Evolutionary conservation across 2,329 filamentous ascomycete species (phyloP), one percentile per base, ranked within the genome.

Genomic region (Ceratocystis variospora): DNA sequence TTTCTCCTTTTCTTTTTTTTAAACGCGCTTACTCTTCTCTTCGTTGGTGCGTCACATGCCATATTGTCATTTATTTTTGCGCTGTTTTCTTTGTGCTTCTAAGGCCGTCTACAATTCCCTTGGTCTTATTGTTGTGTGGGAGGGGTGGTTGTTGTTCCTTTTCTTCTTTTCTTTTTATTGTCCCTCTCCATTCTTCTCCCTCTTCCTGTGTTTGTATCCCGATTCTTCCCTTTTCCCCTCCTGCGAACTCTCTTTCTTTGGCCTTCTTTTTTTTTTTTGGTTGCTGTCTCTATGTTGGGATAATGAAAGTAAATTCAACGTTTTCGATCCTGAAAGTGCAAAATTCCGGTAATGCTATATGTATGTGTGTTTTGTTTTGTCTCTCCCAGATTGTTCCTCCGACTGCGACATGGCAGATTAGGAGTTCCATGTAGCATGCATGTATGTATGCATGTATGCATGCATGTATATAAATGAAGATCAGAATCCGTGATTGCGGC

Each of bases 41-140:
- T 62, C 37, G 41, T 62, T 62, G 33, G 15, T 62, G 53, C 53
- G 53, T 59, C 53, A 59, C 53, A 59, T 33, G 53, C n/a, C 5
- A 33, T 15, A 50, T 22, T 5, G 22, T 37, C 5, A 22, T 12
- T 53, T 25, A 25, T 61, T 62, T 62, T 31, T 65, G 45, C 33
- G n/a, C 25, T 22, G 22, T 10, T 22, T 57, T 31, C 53, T 57
- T 17, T 57, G 17, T 59, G 53, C n/a, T 59, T 37, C 3, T 59
- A n/a, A 17, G 28, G n/a, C 48, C 48, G 25, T 53, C 8, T 19
- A 53, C 25, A 25, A 22, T 19, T 37, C 28, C 17, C n/a, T 37
- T 55, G 50, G 28, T 19, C 17, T 37, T 8, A 31, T 59, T 25
- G 12, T 31, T 31, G 12, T 41, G 37, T 33, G 12, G 25, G 53